Evolutionary conservation across 371 early-diverging fungal species (phyloP).

Genomic region (Batrachochytrium dendrobatidis): DNA sequence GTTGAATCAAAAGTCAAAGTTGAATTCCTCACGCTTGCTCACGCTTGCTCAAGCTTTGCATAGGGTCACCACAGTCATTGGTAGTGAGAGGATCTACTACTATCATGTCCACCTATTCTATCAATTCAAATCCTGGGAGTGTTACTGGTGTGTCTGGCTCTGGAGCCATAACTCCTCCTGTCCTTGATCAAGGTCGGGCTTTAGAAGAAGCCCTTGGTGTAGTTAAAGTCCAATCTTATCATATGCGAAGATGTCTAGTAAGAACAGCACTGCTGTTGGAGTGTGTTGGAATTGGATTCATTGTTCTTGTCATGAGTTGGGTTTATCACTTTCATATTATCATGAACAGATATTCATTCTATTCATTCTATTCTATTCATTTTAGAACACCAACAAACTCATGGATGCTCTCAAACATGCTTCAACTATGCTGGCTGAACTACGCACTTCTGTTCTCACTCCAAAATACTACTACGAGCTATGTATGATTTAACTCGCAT

Average conservation of each 20-base stretch:
- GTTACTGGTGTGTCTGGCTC: neutral
- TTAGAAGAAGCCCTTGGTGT: slow-evolving; percentile 76
- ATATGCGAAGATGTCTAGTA: slow-evolving; percentile 83
- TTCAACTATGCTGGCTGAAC: slow-evolving; percentile 91
- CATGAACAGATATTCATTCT: no score
- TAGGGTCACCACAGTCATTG: neutral
- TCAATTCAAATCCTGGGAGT: neutral
- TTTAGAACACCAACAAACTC: slow-evolving; percentile 73
- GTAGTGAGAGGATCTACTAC: no score
- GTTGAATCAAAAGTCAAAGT: neutral
- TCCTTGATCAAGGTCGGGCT: slow-evolving; percentile 57
- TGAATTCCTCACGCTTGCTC: no score
- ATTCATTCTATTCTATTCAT: no score
- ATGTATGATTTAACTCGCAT: slow-evolving; percentile 46
- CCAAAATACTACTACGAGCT: slow-evolving; percentile 97
- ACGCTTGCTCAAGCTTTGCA: neutral
- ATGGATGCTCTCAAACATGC: slow-evolving; percentile 95
- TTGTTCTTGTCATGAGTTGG: neutral
- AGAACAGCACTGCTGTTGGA: no score
- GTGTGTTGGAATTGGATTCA: neutral
- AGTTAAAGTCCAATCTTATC: slow-evolving; percentile 81
- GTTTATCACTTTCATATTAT: no score
- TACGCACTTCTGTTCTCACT: slow-evolving; percentile 83
- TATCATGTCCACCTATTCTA: neutral
- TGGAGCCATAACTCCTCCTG: neutral